Evolutionary conservation across 495 filamentous ascomycete genomes (phyloP).

Genomic region (Penicillium paxilli): DNA sequence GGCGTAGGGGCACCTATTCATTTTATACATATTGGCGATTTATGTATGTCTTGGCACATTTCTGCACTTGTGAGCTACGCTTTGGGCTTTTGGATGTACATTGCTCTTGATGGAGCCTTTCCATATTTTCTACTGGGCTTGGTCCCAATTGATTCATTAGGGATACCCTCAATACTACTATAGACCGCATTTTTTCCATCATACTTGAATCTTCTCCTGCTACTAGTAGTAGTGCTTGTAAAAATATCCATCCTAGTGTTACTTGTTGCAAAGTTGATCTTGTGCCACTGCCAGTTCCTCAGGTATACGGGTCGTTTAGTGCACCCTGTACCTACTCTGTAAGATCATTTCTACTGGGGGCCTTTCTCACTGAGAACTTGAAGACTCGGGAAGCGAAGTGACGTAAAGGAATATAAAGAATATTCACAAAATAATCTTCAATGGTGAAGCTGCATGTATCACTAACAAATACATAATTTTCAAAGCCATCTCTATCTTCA

Average conservation of each 20-base stretch:
- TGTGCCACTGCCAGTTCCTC: too few species aligned
- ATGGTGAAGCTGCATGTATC: too few species aligned
- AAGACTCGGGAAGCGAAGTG: too few species aligned
- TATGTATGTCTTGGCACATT: neutral
- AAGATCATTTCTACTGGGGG: too few species aligned
- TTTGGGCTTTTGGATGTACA: neutral
- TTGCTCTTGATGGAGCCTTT: neutral
- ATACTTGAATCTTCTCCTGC: too few species aligned
- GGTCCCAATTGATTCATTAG: neutral
- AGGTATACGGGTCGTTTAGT: too few species aligned
- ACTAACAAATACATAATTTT: neutral
- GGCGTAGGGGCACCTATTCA: neutral
- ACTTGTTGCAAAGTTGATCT: too few species aligned
- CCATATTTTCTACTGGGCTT: neutral
- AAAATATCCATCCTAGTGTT: too few species aligned
- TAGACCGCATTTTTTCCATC: neutral
- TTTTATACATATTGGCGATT: neutral
- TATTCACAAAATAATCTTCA: too few species aligned
- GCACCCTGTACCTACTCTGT: too few species aligned
- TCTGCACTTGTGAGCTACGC: neutral
- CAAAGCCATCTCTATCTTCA: neutral
- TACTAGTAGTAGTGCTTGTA: conserved; percentile 1
- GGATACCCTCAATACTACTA: conserved; percentile 3
- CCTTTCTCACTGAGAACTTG: too few species aligned
- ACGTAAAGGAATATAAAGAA: too few species aligned